Evolutionary conservation across 192 early-diverging fungal species (phyloP).

Genomic region (Umbelopsis ramanniana): DNA sequence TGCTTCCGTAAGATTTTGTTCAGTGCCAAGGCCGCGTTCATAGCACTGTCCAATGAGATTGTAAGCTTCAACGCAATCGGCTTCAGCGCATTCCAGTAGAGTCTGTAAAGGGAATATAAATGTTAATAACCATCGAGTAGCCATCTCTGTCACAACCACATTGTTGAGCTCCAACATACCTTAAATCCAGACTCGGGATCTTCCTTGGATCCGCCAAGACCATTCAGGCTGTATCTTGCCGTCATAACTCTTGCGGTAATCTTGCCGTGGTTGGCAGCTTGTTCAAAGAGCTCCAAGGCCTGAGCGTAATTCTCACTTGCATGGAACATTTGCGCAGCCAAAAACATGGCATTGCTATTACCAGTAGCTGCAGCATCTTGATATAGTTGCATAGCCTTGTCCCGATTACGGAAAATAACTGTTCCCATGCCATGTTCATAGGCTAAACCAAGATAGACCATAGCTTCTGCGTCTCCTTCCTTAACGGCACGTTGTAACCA

Average conservation of each 20-base stretch:
- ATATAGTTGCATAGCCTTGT: constrained; percentile 24
- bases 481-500: constrained; percentile 25
- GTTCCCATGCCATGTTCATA: constrained; percentile 28
- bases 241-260: constrained; percentile 21
- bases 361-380: constrained; percentile 21
- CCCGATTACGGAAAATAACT: background rate
- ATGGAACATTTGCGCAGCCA: constrained; percentile 28
- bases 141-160: background rate
- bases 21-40: constrained; percentile 36
- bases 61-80: constrained; percentile 34
- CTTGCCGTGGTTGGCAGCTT: constrained; percentile 16
- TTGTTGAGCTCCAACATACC: background rate
- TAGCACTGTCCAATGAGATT: constrained; percentile 39
- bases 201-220: constrained; percentile 12
- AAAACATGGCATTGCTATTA: constrained; percentile 20
- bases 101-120: constrained; percentile 14
- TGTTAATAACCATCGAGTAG: background rate
- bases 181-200: constrained; percentile 9
- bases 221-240: constrained; percentile 20
- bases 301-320: constrained; percentile 19
- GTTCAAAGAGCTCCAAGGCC: constrained; percentile 15
- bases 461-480: constrained; percentile 30
- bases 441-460: constrained; percentile 28
- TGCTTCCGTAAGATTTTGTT: constrained; percentile 26
- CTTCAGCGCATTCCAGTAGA: constrained; percentile 35